phyloP scores from a whole-genome alignment of 2,329 filamentous ascomycete species.

The Thermothelomyces thermophilus region DNA sequence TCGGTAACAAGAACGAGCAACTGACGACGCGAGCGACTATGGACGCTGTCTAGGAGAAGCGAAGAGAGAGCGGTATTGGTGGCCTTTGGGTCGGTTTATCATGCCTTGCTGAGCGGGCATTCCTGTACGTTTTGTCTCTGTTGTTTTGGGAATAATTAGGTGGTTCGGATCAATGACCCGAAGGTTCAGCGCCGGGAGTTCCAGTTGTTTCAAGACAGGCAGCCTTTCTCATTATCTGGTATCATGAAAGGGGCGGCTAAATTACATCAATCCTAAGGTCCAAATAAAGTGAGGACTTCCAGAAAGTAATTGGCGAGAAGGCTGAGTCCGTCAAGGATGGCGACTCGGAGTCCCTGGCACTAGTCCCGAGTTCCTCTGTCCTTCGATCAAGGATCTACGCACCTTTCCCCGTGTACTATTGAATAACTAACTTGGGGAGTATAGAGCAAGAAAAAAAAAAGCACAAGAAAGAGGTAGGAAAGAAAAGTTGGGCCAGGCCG shows the following conservation, averaged over 20 bases:
- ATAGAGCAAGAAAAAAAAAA: not conserved
- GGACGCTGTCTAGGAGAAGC: conserved; percentile 57
- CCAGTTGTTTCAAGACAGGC: conserved; percentile 7
- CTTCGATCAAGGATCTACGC: conserved; percentile 3
- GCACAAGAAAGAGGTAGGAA: conserved; percentile 22
- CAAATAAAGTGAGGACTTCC: conserved; percentile 30
- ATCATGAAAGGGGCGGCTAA: conserved; percentile 42
- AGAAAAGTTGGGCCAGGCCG: conserved; percentile 4
- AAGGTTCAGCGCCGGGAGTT: not conserved
- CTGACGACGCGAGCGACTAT: conserved; percentile 70
- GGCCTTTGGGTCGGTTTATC: not conserved
- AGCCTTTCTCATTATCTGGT: conserved; percentile 39
- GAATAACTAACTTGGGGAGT: conserved; percentile 6
- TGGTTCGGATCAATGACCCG: not conserved
- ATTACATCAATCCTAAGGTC: conserved; percentile 44
- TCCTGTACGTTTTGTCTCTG: not conserved
- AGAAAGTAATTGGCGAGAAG: conserved; percentile 15
- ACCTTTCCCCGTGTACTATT: conserved; percentile 11
- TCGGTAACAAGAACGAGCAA: conserved; percentile 98
- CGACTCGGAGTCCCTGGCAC: not conserved
- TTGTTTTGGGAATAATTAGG: not conserved
- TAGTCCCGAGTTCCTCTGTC: conserved; percentile 6
- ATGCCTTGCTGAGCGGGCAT: not conserved
- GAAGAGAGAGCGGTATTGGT: not conserved
- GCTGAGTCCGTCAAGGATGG: conserved; percentile 1